Evolutionary conservation across 2,329 filamentous ascomycete species (phyloP), one percentile per base, ranked within the genome.

Genomic region (Calonectria hongkongensis): DNA sequence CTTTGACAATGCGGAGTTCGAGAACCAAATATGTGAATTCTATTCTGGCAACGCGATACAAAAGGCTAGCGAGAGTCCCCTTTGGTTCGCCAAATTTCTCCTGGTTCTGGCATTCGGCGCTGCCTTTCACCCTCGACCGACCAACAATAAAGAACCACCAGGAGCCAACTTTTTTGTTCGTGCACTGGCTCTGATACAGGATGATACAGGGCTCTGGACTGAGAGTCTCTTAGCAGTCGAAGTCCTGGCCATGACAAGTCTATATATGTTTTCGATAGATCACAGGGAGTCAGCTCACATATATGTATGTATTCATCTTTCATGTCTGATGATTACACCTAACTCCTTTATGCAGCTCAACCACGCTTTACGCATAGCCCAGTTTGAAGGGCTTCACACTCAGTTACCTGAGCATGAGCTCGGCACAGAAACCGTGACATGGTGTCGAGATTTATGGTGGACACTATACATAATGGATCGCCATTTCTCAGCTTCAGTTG

Each of bases 41-140:
- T 80, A 80, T 45, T 47, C 51, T 9, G 73, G 72, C 7, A 73
- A 80, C 7, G 73, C 78, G 0, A 60, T 71, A n/a, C 58, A 27
- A n/a, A 80, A 74, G 33, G 79, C 76, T 5, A 47, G 67, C 13
- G 72, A 76, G 16, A 74, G 64, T 10, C 70, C 65, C 41, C 74
- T 89, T 27, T 89, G 88, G 88, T 88, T 87, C 75, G 84, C 88
- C 58, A 87, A 89, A 68, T 88, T 87, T 64, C 80, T 89, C 6
- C 78, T 89, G 3, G 84, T 89, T 25, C 80, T 90, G 18, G 87
- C 88, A 1, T 82, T 81, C 67, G 80, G 81, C 3, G 81, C 75
- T 4, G 81, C 81, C 2, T 81, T 82, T 50, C 71, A 76, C 3
- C 51, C 72, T 18, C 77, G 73, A 4, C 67, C 73, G 2, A 63